phyloP scores from a whole-genome alignment of 2,329 filamentous ascomycete species.

The Leptographium lundbergii region DNA sequence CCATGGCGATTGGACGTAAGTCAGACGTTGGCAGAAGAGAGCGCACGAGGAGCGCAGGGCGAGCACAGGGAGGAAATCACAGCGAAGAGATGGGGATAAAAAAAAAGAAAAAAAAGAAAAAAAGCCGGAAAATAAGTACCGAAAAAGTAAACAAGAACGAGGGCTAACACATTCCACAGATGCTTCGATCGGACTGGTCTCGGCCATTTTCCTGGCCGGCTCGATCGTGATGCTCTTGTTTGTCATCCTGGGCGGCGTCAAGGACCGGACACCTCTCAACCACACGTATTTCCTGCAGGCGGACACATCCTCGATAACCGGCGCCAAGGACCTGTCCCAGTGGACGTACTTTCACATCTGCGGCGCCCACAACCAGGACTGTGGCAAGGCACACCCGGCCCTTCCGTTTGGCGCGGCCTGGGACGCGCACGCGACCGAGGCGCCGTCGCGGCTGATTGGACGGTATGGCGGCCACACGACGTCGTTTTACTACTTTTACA shows the following conservation, averaged over 20 bases:
- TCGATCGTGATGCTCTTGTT: conserved; percentile 45
- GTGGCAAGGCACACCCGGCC: conserved; percentile 48
- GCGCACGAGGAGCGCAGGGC: no score
- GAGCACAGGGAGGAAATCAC: background rate
- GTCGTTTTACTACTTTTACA: conserved; percentile 56
- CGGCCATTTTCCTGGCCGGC: conserved; percentile 35
- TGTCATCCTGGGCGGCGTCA: conserved; percentile 42
- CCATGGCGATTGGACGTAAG: background rate
- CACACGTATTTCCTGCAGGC: conserved; percentile 78
- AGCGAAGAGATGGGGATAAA: background rate
- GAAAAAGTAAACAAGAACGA: background rate
- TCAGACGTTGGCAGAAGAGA: background rate
- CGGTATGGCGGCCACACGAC: conserved; percentile 41
- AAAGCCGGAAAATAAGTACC: background rate
- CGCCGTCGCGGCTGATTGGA: conserved; percentile 36
- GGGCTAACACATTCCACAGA: conserved; percentile 17
- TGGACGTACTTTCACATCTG: conserved; percentile 92
- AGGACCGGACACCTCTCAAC: conserved; percentile 41
- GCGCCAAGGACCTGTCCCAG: conserved; percentile 54
- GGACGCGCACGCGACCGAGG: conserved; percentile 31
- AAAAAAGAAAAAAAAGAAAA: background rate
- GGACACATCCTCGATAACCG: conserved; percentile 58
- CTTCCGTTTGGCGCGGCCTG: conserved; percentile 62
- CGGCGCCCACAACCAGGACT: conserved; percentile 50
- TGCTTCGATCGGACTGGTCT: conserved; percentile 27